Evolutionary conservation across 352 stramenopile species (phyloP).

Genomic region (Phytophthora pseudosyringae): DNA sequence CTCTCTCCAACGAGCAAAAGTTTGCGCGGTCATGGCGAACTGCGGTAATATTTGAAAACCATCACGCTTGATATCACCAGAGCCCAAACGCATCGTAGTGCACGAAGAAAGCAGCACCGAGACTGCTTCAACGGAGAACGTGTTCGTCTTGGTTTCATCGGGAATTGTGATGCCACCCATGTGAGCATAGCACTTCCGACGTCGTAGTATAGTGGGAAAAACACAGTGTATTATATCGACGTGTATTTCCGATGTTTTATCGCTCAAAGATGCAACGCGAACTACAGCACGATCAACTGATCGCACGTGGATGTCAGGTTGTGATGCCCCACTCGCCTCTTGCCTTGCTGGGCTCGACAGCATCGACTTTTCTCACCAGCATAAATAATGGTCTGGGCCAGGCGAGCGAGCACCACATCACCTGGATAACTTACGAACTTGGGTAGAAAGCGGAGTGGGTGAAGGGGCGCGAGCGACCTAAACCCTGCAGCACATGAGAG

Average conservation of each 20-base stretch:
- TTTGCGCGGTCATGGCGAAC: background rate
- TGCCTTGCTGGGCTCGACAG: constrained; percentile 10
- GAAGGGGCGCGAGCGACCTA: constrained; percentile 29
- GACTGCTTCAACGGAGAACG: background rate
- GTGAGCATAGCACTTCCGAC: too few species aligned
- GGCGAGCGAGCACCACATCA: constrained; percentile 13
- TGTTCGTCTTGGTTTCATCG: background rate
- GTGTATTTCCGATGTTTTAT: constrained; percentile 27
- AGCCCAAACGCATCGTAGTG: background rate
- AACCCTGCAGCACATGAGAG: constrained; percentile 35
- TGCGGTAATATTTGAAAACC: background rate
- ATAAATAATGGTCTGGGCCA: constrained; percentile 37
- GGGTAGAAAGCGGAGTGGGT: constrained; percentile 3
- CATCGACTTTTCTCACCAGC: constrained; percentile 7
- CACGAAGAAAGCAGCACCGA: background rate
- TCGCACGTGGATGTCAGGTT: background rate
- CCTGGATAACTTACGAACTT: constrained; percentile 36
- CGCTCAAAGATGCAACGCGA: constrained; percentile 13
- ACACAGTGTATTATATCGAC: background rate
- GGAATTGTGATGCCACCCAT: background rate
- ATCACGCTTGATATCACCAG: too few species aligned
- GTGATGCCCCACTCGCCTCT: constrained; percentile 5
- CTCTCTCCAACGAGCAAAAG: background rate
- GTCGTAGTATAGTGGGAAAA: too few species aligned
- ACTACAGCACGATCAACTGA: background rate